Conservation (phyloP, 75 land plant genomes). For the Gnetum montanum region DNA sequence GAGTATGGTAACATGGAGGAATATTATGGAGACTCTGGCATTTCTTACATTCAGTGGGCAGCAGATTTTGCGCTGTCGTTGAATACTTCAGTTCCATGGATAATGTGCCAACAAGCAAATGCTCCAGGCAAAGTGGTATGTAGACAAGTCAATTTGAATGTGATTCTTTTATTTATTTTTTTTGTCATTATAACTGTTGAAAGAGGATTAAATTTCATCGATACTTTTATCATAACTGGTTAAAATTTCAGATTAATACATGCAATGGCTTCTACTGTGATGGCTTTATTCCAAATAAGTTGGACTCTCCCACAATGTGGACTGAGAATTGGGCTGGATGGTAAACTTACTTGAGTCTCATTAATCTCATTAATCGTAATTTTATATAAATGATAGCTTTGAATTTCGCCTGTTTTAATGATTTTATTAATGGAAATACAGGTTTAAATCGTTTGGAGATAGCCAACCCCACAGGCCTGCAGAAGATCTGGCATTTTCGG, state of each 20-base stretch:
- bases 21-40: slow-evolving; percentile 36
- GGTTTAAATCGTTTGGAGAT: slow-evolving; percentile 78
- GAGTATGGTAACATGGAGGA: slow-evolving; percentile 48
- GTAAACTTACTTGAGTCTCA: slow-evolving; percentile 17
- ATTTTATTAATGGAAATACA: slow-evolving; percentile 5
- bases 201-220: no score
- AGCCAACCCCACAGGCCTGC: slow-evolving; percentile 72
- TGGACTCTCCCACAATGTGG: slow-evolving; percentile 68
- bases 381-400: neutral
- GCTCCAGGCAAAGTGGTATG: slow-evolving; percentile 54
- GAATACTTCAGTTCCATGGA: slow-evolving; percentile 42
- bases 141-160: neutral
- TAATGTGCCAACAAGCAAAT: slow-evolving; percentile 67
- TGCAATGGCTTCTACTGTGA: slow-evolving; percentile 76
- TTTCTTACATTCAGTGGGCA: slow-evolving; percentile 45
- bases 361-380: neutral
- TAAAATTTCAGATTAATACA: slow-evolving; percentile 53
- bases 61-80: slow-evolving; percentile 40
- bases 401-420: neutral
- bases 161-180: slow-evolving; percentile 2
- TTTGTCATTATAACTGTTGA: no score
- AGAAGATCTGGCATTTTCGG: slow-evolving; percentile 93
- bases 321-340: slow-evolving; percentile 92
- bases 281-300: slow-evolving; percentile 34
- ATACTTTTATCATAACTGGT: slow-evolving; percentile 45